Base-by-base conservation (phyloP, 331 rosid genomes). In the Malus hybrid region DNA sequence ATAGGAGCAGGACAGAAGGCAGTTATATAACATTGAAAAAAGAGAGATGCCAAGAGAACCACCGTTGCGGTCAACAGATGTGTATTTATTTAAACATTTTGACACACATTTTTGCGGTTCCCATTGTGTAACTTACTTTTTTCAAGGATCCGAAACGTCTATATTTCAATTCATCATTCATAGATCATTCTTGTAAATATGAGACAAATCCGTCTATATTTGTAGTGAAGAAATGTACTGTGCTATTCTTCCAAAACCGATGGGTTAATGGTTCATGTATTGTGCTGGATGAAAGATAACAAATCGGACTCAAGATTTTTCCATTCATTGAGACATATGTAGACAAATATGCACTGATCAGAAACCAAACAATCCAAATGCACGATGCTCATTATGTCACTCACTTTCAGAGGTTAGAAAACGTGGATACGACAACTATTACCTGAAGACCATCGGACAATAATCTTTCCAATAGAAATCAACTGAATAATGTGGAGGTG, bases 361-460 rank as follows among this genome's bases (percentile, higher is more conserved):
- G 30, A 73, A 19, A 62, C 44, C 48, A 74, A 74, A 32, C 62
- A 73, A 63, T 46, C 19, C 46, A 44, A 44, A 19, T 63, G 77
- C 77, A 74, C 7, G 46, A 46, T 16, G 48, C 9, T 46, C 52
- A 61, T 44, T 55, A 63, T 29, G 67, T 36, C n/a, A 12, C 32
- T 63, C 77, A 42, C 28, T 74, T 55, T 18, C 53, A 74, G 20
- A 62, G 48, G 58, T 62, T 63, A 62, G 30, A 6, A 13, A 73
- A 69, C 22, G 63, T 33, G 46, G 69, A 39, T 42, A 53, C n/a
- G 74, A 68, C 32, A 70, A 60, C 46, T 74, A 68, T 70, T 87
- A 93, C 98, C 98, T 93, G 87, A 93, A 93, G 71, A 90, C 98
- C 96, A 93, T 93, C 39, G 98, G 98, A 68, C 98, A 90, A 77